A percentile compares a stretch with the other conserved stretches of the same genome.
Evolutionary conservation across 192 early-diverging fungal genomes (phyloP).

Genomic region (Diversispora eburnea): DNA sequence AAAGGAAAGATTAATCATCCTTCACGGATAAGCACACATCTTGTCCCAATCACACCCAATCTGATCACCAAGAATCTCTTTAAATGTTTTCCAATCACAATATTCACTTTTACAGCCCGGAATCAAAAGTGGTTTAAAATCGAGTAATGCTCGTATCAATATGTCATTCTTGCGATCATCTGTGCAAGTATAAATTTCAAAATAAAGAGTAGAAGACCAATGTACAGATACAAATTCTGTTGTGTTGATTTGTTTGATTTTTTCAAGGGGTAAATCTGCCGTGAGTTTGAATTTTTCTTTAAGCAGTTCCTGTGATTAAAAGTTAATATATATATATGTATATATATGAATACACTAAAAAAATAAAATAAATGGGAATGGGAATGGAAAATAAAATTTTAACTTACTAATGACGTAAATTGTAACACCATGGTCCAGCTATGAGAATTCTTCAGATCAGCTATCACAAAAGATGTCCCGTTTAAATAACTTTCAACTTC

Average conservation of each 20-base stretch:
- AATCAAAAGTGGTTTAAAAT: neutral
- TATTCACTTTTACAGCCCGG: too few species aligned
- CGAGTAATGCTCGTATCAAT: neutral
- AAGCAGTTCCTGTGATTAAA: neutral
- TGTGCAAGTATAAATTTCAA: conserved; percentile 7
- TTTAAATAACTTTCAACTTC: conserved; percentile 14
- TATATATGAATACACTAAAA: neutral
- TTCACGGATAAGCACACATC: too few species aligned
- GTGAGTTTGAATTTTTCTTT: neutral
- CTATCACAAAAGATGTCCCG: neutral
- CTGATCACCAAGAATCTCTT: too few species aligned
- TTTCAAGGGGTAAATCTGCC: too few species aligned
- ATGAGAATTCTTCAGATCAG: conserved; percentile 14
- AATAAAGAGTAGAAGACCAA: conserved; percentile 10
- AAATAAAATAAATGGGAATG: neutral
- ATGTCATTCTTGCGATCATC: neutral
- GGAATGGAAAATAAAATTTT: neutral
- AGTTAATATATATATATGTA: too few species aligned
- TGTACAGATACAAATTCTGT: neutral
- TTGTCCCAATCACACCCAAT: too few species aligned
- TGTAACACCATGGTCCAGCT: neutral
- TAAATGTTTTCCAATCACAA: too few species aligned
- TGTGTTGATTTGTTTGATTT: neutral
- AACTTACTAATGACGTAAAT: conserved; percentile 1
- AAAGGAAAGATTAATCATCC: too few species aligned